Percentiles rank a stretch among this genome's conserved stretches.
Evolutionary conservation across 768 basidiomycete species (phyloP).

Genomic region (Lentinula raphanica): DNA sequence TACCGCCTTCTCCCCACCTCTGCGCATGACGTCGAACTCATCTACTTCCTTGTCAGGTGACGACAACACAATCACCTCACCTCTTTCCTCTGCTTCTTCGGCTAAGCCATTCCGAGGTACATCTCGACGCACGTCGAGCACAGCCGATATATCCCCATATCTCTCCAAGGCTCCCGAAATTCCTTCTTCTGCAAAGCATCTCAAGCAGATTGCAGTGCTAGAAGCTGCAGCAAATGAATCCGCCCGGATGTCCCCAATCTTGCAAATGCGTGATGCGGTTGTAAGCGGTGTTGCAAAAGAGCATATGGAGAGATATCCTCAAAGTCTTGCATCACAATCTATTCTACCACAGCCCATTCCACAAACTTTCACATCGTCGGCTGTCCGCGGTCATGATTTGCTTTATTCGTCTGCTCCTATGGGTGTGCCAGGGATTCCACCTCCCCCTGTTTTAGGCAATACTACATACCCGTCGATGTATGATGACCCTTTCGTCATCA

Average conservation of each 20-base stretch:
- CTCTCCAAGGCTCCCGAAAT: constrained; percentile 49
- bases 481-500: constrained; percentile 35
- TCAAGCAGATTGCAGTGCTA: constrained; percentile 67
- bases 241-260: constrained; percentile 49
- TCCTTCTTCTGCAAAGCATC: constrained; percentile 53
- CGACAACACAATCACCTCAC: constrained; percentile 2
- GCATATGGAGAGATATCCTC: not conserved
- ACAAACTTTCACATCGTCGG: not conserved
- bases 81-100: constrained; percentile 17
- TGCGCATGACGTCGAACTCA: not conserved
- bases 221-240: constrained; percentile 74
- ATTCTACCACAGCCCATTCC: constrained; percentile 5
- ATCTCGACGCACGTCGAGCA: constrained; percentile 40
- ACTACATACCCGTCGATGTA: constrained; percentile 1
- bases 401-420: not conserved
- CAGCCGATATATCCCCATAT: constrained; percentile 69
- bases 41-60: not conserved
- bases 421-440: not conserved
- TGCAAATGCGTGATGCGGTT: constrained; percentile 17
- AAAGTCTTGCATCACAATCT: constrained; percentile 1
- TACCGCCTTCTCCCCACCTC: not conserved
- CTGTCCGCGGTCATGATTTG: constrained; percentile 4
- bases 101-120: constrained; percentile 9
- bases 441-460: constrained; percentile 7
- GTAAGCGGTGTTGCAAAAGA: not conserved